Percentiles rank a stretch among this genome's conserved stretches.
phyloP scores from a whole-genome alignment of 148 eudicot genomes.

The Camellia lanceoleosa region DNA sequence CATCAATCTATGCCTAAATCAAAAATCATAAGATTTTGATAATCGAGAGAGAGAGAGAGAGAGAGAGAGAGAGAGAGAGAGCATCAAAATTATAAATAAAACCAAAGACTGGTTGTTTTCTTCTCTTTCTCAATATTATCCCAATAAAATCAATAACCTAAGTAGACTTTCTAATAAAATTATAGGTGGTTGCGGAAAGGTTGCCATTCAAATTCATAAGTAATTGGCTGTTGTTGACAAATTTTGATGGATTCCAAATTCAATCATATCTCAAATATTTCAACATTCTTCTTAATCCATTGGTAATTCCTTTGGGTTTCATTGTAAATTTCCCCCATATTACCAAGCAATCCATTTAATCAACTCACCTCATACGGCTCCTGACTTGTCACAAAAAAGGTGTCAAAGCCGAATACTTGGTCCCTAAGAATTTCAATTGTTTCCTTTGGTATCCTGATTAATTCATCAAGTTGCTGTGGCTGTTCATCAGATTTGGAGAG shows the following conservation, averaged over 20 bases:
- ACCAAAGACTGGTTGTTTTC: not conserved
- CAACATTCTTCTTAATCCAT: not conserved
- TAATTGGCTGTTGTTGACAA: not conserved
- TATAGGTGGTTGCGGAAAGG: not conserved
- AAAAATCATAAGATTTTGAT: too few species aligned
- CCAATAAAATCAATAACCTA: not conserved
- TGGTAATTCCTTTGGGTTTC: not conserved
- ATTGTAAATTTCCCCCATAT: not conserved
- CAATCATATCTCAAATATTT: not conserved
- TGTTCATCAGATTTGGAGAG: conserved; percentile 26
- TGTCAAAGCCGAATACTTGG: conserved; percentile 97
- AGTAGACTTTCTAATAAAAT: not conserved
- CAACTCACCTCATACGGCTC: conserved; percentile 93
- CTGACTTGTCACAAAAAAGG: conserved; percentile 89
- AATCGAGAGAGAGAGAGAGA: not conserved
- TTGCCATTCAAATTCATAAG: not conserved
- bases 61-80: not conserved
- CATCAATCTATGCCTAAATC: too few species aligned
- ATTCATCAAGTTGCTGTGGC: conserved; percentile 71
- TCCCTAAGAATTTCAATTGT: conserved; percentile 75
- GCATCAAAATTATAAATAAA: not conserved
- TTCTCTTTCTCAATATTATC: not conserved
- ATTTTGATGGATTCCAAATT: not conserved
- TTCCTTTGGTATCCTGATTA: conserved; percentile 75
- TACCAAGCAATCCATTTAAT: not conserved